These are phyloP conservation scores for Leccinum rimulosum DNA, from an alignment of 768 basidiomycete species.

Conservation along the genomic window DNA sequence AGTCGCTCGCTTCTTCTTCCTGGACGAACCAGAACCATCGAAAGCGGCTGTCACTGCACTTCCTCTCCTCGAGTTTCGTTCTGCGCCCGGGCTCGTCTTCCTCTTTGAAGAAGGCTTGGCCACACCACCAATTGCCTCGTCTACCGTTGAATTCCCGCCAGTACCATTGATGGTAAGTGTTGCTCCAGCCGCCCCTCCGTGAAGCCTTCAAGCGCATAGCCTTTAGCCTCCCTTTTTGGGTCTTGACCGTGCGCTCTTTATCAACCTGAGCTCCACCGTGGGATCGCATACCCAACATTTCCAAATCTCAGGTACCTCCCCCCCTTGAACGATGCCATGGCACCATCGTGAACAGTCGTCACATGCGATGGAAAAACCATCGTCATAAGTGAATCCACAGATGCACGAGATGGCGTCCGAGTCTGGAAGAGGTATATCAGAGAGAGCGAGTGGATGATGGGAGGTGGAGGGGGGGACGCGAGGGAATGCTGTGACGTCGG, in stretches of 20 bases:
- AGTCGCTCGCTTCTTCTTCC: slow-evolving; percentile 40
- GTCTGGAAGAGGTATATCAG: slow-evolving; percentile 26
- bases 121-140: slow-evolving; percentile 14
- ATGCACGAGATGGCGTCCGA: slow-evolving; percentile 66
- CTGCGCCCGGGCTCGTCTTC: slow-evolving; percentile 39
- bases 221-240: slow-evolving; percentile 42
- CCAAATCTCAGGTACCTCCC: slow-evolving; percentile 70
- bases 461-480: slow-evolving; percentile 19
- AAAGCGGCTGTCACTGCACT: slow-evolving; percentile 36
- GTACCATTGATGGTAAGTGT: slow-evolving; percentile 18
- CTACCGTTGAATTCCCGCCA: slow-evolving; percentile 13
- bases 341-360: slow-evolving; percentile 82
- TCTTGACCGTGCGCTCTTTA: slow-evolving; percentile 44
- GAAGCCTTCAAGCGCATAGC: slow-evolving; percentile 28
- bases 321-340: slow-evolving; percentile 59
- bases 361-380: slow-evolving; percentile 85
- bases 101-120: slow-evolving; percentile 31
- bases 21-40: slow-evolving; percentile 32
- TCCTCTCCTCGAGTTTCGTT: slow-evolving; percentile 37
- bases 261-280: slow-evolving; percentile 36
- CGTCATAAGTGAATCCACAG: slow-evolving; percentile 71
- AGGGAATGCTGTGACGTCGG: slow-evolving; percentile 14
- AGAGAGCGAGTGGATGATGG: slow-evolving; percentile 16
- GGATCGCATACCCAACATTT: slow-evolving; percentile 70
- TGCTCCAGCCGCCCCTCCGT: slow-evolving; percentile 16